Evolutionary conservation across 176 grass and related monocot species (phyloP).

Genomic region (Avena eriantha): DNA sequence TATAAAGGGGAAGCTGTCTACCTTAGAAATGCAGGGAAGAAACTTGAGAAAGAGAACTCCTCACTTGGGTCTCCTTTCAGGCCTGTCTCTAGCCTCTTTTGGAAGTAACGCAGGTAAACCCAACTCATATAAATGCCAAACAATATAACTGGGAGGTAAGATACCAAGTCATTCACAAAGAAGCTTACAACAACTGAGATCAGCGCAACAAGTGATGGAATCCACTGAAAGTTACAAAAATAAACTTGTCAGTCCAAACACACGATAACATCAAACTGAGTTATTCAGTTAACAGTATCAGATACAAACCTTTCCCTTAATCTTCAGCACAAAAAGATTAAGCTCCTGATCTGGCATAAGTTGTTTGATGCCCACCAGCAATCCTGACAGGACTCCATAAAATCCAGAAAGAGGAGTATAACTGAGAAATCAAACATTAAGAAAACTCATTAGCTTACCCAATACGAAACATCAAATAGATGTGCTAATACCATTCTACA

Average conservation of each 20-base stretch:
- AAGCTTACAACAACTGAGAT: conserved; percentile 73
- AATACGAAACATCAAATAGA: conserved; percentile 27
- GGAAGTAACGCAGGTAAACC: conserved; percentile 98
- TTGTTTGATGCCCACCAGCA: conserved; percentile 94
- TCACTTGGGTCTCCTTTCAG: conserved; percentile 96
- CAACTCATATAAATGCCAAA: conserved; percentile 98
- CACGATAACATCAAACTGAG: not conserved
- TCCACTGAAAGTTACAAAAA: conserved; percentile 62
- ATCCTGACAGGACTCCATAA: conserved; percentile 89
- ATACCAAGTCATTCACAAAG: conserved; percentile 66
- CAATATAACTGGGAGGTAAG: conserved; percentile 79
- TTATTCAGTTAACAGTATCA: conserved; percentile 26
- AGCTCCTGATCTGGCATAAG: conserved; percentile 93
- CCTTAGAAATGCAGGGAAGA: conserved; percentile 96
- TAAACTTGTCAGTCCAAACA: conserved; percentile 34
- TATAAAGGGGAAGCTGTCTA: conserved; percentile 31
- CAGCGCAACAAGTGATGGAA: conserved; percentile 74
- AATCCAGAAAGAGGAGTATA: conserved; percentile 96
- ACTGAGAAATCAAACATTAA: conserved; percentile 52
- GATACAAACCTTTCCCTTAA: conserved; percentile 84
- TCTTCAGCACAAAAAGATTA: conserved; percentile 73
- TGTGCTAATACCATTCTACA: not conserved
- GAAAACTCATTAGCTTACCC: conserved; percentile 18
- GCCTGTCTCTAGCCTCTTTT: conserved; percentile 86
- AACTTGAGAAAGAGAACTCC: conserved; percentile 93